Base-by-base conservation (phyloP, 2,329 filamentous ascomycete genomes). In the Pseudogymnoascus sp. region DNA sequence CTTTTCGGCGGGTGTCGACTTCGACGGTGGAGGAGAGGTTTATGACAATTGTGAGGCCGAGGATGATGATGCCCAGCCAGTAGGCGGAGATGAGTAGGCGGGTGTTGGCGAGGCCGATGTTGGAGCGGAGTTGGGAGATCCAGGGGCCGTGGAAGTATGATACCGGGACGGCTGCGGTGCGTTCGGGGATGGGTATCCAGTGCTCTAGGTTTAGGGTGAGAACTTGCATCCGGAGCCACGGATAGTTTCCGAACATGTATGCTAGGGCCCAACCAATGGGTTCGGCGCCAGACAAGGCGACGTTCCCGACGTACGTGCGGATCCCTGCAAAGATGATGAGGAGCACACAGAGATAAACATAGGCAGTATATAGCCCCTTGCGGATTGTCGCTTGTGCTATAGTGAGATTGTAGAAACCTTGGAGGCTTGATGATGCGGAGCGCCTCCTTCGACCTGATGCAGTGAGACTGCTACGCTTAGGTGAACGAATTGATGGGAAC, bases 1-100 rank as follows among this genome's bases (percentile, higher is more conserved):
- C 90, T 75, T 99, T 99, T 60, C 94, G 86, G 59, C 94, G 85
- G 1, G 94, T 99, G 75, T 99, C 94, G 55, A 99, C 93, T 75
- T 97, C 92, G 67, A 90, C 92, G 59, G 90, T 79, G 2, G 85
- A 79, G 41, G 88, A 90, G 38, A 96, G 82, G 43, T 81, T 84
- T 61, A 94, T 84, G 6, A 97, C 90, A 3, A 90, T 80, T 8
- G 85, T 76, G 37, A 97, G 80, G 0, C 93, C 94, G 1, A 85
- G 72, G 14, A 83, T 72, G 14, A 97, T 81, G 62, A 95, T 84
- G 3, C 75, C 68, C 0, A 87, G 67, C 80, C 88, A 97, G 78
- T 96, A 96, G 3, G 75, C 83, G 62, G 83, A 83, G 16, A 97
- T 78, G 3, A 89, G 69, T 1, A 97, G 83, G n/a, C 94, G 87